Evolutionary conservation across 768 basidiomycete genomes (phyloP), one percentile per base, ranked within the genome.

Genomic region (Mycena polygramma): DNA sequence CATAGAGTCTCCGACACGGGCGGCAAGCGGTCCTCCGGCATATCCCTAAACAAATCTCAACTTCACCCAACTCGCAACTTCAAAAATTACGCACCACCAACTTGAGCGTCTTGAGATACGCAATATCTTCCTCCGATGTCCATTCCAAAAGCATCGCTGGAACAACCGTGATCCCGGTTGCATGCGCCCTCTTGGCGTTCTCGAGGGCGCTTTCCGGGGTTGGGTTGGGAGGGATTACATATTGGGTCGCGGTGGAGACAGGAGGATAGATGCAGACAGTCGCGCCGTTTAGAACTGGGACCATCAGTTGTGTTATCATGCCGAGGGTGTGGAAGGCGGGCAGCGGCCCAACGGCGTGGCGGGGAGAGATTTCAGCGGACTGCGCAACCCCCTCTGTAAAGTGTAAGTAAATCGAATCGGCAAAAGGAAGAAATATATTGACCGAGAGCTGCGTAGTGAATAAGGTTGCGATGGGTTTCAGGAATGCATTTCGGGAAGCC

Each of bases 291-390:
- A 75, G 78, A n/a, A 85, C 37, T 3, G 83, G 77, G 26, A 70
- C 39, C 6, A 82, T 65, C 0, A 86, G 57, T 39, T 83, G 82
- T 0, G 74, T 58, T 11, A 63, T 61, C 13, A 81, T 43, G 1
- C 85, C 84, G 5, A 81, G 67, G 0, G 75, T 76, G 67, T 86
- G 84, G 75, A 86, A 86, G 8, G 83, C 49, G 8, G 85, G 85
- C 19, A 85, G 72, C 15, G 74, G 72, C 14, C 70, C 70, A 22
- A 49, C 62, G 0, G 70, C 70, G 7, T 45, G 61, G 41, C 65
- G 70, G 20, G 70, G 66, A 35, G 66, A 41, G 8, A 72, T 7
- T n/a, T 43, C n/a, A n/a, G n/a, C n/a, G n/a, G n/a, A n/a, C n/a
- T n/a, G n/a, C n/a, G n/a, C n/a, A n/a, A n/a, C n/a, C n/a, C n/a